Evolutionary conservation across 495 filamentous ascomycete species (phyloP).

Genomic region (Sphaerosporella brunnea): DNA sequence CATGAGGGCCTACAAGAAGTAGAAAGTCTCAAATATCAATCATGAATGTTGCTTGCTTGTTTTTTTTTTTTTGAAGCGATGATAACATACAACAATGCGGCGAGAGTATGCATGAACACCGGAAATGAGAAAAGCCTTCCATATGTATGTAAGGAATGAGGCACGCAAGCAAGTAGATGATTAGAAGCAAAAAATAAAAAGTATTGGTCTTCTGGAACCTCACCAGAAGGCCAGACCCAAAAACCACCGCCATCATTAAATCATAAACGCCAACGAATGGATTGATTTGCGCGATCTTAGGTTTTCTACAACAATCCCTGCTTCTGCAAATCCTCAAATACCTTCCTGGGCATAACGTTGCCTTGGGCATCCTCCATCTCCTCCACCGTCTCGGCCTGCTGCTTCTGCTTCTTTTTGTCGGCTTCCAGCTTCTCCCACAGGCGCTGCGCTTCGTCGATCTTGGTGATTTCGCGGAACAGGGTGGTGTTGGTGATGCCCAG

Average conservation of each 20-base stretch:
- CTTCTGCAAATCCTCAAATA: constrained; percentile 72
- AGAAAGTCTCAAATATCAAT: background rate
- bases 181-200: background rate
- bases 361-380: constrained; percentile 98
- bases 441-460: constrained; percentile 68
- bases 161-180: background rate
- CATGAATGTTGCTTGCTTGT: background rate
- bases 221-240: background rate
- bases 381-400: constrained; percentile 61
- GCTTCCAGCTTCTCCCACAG: constrained; percentile 87
- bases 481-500: constrained; percentile 83
- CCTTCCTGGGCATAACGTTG: constrained; percentile 97
- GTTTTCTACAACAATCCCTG: constrained; percentile 50
- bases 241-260: too few relatives aligned
- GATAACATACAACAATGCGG: background rate
- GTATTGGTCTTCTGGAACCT: background rate
- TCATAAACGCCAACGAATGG: too few relatives aligned
- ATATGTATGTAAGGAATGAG: background rate
- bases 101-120: background rate
- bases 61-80: background rate
- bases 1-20: constrained; percentile 22
- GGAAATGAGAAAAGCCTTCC: background rate
- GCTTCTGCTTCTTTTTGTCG: constrained; percentile 63
- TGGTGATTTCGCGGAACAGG: constrained; percentile 83
- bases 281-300: too few relatives aligned